Percentiles rank a stretch among this genome's conserved stretches.
These are phyloP conservation scores for Poa pratensis DNA, from an alignment of 176 grass and related monocot genomes.

Conservation along the genomic window DNA sequence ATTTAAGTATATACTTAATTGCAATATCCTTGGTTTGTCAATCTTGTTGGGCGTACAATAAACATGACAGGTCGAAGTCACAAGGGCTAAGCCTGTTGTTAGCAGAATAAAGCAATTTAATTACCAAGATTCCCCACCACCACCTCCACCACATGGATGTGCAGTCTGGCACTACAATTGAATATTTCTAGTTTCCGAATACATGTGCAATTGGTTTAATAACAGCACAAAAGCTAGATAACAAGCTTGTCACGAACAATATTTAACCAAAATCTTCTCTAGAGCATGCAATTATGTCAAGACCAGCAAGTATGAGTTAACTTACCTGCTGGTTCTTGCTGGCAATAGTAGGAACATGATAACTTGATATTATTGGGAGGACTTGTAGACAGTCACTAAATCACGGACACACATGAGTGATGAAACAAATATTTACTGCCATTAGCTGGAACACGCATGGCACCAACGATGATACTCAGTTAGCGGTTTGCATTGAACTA, in stretches of 20 bases:
- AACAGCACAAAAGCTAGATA: neutral
- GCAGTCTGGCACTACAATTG: neutral
- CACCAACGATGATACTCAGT: neutral
- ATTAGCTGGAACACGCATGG: neutral
- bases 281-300: constrained; percentile 17
- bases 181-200: neutral
- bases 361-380: neutral
- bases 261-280: constrained; percentile 7
- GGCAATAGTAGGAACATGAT: neutral
- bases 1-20: neutral
- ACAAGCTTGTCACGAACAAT: constrained; percentile 12
- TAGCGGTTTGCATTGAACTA: neutral
- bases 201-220: neutral
- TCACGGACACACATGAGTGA: neutral
- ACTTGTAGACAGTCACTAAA: neutral
- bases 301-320: constrained; percentile 12
- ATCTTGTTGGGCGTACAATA: neutral
- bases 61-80: constrained; percentile 2
- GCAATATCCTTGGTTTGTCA: neutral
- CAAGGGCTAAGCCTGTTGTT: neutral
- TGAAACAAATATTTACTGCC: constrained; percentile 14
- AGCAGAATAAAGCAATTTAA: neutral
- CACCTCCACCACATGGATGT: neutral
- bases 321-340: neutral
- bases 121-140: neutral